Percentiles rank a stretch among this genome's conserved stretches.
phyloP scores from a whole-genome alignment of 768 basidiomycete species.

The Psilocybe subaeruginosa region DNA sequence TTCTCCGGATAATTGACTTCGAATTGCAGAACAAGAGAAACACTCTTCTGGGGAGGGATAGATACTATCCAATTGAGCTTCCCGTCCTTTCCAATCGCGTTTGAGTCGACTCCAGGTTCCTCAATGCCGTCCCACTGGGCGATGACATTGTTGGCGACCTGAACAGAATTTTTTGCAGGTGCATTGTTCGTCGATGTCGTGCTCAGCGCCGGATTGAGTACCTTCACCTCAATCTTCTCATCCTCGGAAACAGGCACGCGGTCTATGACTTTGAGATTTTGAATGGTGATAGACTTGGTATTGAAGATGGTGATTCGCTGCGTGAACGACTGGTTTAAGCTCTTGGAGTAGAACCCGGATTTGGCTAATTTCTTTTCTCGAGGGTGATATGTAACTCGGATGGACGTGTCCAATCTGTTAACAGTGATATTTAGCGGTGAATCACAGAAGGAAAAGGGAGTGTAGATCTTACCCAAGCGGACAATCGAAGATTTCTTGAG shows the following conservation, averaged over 20 bases:
- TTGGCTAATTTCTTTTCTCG: slow-evolving; percentile 32
- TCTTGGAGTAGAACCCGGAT: slow-evolving; percentile 38
- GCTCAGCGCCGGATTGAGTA: slow-evolving; percentile 32
- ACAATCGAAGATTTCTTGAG: slow-evolving; percentile 39
- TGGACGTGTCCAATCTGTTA: slow-evolving; percentile 38
- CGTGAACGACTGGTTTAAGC: slow-evolving; percentile 27
- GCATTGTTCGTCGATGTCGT: slow-evolving; percentile 5
- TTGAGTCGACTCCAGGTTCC: slow-evolving; percentile 27
- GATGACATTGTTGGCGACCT: slow-evolving; percentile 27
- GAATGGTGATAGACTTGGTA: slow-evolving; percentile 30
- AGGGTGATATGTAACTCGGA: slow-evolving; percentile 42
- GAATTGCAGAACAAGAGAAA: slow-evolving; percentile 24
- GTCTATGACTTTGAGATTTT: slow-evolving; percentile 35
- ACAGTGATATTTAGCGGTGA: background rate
- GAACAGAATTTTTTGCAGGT: slow-evolving; percentile 18
- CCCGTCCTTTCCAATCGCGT: slow-evolving; percentile 29
- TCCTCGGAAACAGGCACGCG: slow-evolving; percentile 39
- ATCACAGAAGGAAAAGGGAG: background rate
- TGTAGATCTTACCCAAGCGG: slow-evolving; percentile 17
- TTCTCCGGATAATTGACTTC: slow-evolving; percentile 18
- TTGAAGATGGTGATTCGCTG: slow-evolving; percentile 42
- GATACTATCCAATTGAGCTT: slow-evolving; percentile 26
- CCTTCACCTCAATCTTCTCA: slow-evolving; percentile 44
- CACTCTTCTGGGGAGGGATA: slow-evolving; percentile 21
- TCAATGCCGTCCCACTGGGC: slow-evolving; percentile 43